Evolutionary conservation across 2,329 filamentous ascomycete genomes (phyloP).

Genomic region (Colletotrichum orbiculare): DNA sequence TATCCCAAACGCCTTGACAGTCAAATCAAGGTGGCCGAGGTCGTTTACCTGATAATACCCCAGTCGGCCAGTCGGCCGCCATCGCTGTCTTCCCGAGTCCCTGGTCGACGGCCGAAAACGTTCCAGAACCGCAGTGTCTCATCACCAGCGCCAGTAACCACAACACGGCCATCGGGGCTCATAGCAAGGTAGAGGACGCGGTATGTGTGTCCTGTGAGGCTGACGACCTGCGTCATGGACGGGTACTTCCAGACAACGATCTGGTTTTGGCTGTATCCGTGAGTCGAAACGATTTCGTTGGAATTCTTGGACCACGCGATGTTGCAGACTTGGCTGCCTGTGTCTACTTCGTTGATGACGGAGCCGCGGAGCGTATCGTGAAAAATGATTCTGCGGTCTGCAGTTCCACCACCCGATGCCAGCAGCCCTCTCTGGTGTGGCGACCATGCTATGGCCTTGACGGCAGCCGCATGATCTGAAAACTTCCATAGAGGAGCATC

Average conservation of each 20-base stretch:
- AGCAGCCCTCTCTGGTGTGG: conserved; percentile 93
- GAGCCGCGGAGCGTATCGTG: conserved; percentile 92
- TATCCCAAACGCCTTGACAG: background rate
- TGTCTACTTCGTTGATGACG: conserved; percentile 89
- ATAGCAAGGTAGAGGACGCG: conserved; percentile 96
- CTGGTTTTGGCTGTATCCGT: conserved; percentile 97
- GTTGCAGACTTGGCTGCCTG: conserved; percentile 98
- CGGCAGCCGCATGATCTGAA: conserved; percentile 92
- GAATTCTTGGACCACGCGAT: conserved; percentile 97
- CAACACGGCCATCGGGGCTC: conserved; percentile 93
- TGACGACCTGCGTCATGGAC: conserved; percentile 96
- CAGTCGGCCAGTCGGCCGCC: conserved; percentile 77
- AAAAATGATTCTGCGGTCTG: conserved; percentile 96
- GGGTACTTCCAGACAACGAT: conserved; percentile 99
- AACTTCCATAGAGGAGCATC: conserved; percentile 94
- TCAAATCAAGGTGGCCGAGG: background rate
- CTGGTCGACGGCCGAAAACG: conserved; percentile 86
- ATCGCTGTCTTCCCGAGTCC: conserved; percentile 75
- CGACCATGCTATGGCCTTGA: conserved; percentile 98
- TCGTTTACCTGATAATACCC: conserved; percentile 78
- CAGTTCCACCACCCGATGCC: conserved; percentile 95
- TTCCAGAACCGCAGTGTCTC: conserved; percentile 98
- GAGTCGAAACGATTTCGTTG: conserved; percentile 96
- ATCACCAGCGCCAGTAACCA: conserved; percentile 95
- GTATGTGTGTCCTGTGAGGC: conserved; percentile 95